These are phyloP conservation scores for Amylocarpus encephaloides DNA, from an alignment of 2,329 filamentous ascomycete species.

Conservation along the genomic window DNA sequence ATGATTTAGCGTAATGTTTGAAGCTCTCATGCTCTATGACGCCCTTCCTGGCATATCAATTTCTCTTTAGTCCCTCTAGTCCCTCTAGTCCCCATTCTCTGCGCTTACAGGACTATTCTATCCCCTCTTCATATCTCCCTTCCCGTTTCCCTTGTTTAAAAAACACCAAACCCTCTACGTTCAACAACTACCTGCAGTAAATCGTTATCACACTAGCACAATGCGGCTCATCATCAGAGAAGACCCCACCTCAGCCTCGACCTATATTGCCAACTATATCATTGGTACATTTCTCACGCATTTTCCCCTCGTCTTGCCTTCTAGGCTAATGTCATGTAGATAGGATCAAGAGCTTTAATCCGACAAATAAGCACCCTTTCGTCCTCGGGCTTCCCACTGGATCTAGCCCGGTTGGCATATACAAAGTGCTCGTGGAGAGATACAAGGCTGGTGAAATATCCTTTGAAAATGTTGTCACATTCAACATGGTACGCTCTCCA, in stretches of 20 bases:
- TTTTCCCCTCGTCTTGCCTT: not conserved
- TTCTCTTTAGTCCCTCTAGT: not conserved
- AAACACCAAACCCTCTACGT: not conserved
- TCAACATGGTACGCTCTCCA: slow-evolving; percentile 66
- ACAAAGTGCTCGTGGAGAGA: slow-evolving; percentile 65
- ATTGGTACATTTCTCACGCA: slow-evolving; percentile 45
- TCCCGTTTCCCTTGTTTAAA: too few relatives aligned
- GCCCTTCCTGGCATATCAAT: slow-evolving; percentile 3
- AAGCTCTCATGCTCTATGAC: not conserved
- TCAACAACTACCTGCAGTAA: not conserved
- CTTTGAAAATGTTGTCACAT: slow-evolving; percentile 83
- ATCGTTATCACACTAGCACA: slow-evolving; percentile 7
- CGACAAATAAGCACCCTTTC: slow-evolving; percentile 67
- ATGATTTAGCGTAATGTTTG: not conserved
- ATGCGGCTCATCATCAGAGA: slow-evolving; percentile 84
- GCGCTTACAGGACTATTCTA: not conserved
- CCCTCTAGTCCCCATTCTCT: not conserved
- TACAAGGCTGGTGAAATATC: slow-evolving; percentile 69
- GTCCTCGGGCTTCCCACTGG: slow-evolving; percentile 80
- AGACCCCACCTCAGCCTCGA: slow-evolving; percentile 59
- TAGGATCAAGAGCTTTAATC: slow-evolving; percentile 71
- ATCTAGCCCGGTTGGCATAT: slow-evolving; percentile 72
- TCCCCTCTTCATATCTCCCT: not conserved
- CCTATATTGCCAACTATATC: slow-evolving; percentile 76
- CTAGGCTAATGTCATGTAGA: slow-evolving; percentile 38